Percentiles rank a stretch among this genome's conserved stretches.
Conservation (phyloP, 2,329 filamentous ascomycete genomes). For the Beauveria pseudobassiana region DNA sequence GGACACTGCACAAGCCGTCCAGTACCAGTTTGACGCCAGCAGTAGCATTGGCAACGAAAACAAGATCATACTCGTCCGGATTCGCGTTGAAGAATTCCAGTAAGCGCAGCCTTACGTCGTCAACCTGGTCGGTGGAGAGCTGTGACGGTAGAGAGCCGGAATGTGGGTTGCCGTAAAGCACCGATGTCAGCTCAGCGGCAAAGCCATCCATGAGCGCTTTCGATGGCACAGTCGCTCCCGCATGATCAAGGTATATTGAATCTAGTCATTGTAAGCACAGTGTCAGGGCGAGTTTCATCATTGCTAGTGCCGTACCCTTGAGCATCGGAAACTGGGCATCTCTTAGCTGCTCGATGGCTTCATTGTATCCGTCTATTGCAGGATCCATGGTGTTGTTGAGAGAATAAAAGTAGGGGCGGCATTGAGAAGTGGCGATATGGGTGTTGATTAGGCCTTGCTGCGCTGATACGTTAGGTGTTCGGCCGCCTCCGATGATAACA, state of each 20-base stretch:
- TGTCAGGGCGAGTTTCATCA: background rate
- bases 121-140: slow-evolving; percentile 63
- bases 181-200: slow-evolving; percentile 67
- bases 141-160: slow-evolving; percentile 79
- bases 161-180: slow-evolving; percentile 86
- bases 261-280: slow-evolving; percentile 36
- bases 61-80: slow-evolving; percentile 73
- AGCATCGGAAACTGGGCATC: slow-evolving; percentile 62
- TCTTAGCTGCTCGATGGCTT: slow-evolving; percentile 50
- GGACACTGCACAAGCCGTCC: slow-evolving; percentile 64
- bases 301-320: slow-evolving; percentile 38
- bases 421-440: background rate
- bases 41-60: slow-evolving; percentile 90
- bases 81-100: slow-evolving; percentile 75
- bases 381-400: slow-evolving; percentile 11
- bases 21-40: slow-evolving; percentile 81
- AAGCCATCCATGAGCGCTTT: slow-evolving; percentile 77
- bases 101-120: slow-evolving; percentile 64
- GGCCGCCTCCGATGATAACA: background rate
- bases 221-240: slow-evolving; percentile 78
- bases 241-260: slow-evolving; percentile 83
- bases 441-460: background rate
- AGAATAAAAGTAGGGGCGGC: background rate
- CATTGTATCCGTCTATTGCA: slow-evolving; percentile 41
- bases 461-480: background rate